Evolutionary conservation across 345 rosid genomes (phyloP).

Genomic region (Moringa oleifera): DNA sequence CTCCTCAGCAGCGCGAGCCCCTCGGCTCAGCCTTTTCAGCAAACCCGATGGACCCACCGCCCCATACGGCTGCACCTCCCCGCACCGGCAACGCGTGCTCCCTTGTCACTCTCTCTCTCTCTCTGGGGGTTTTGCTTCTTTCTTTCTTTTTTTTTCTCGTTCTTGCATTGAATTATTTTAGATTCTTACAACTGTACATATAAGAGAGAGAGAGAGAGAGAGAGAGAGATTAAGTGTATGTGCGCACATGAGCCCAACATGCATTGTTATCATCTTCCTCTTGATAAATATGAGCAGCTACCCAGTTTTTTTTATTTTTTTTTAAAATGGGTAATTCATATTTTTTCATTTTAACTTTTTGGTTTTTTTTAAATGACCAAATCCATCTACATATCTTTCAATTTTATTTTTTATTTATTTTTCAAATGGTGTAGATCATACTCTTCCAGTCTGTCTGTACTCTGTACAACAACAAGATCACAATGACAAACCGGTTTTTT

Average conservation of each 20-base stretch:
- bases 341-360: too few species aligned
- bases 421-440: conserved; percentile 13
- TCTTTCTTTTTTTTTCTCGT: conserved; percentile 10
- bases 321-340: too few species aligned
- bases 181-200: not conserved
- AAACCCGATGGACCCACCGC: conserved; percentile 57
- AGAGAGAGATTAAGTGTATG: not conserved
- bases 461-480: conserved; percentile 10
- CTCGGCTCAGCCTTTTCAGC: conserved; percentile 37
- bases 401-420: too few species aligned
- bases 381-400: too few species aligned
- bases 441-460: conserved; percentile 15
- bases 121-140: too few species aligned
- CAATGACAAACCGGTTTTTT: conserved; percentile 20
- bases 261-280: conserved; percentile 21
- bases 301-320: conserved; percentile 12
- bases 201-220: not conserved
- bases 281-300: conserved; percentile 27
- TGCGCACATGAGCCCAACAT: conserved; percentile 17
- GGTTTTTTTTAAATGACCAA: too few species aligned
- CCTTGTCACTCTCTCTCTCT: conserved; percentile 38
- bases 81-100: conserved; percentile 83
- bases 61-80: conserved; percentile 68
- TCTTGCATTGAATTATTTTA: conserved; percentile 18
- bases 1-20: conserved; percentile 11